Conservation (phyloP, 1,284 basidiomycete species). For the Sporisorium reilianum region DNA sequence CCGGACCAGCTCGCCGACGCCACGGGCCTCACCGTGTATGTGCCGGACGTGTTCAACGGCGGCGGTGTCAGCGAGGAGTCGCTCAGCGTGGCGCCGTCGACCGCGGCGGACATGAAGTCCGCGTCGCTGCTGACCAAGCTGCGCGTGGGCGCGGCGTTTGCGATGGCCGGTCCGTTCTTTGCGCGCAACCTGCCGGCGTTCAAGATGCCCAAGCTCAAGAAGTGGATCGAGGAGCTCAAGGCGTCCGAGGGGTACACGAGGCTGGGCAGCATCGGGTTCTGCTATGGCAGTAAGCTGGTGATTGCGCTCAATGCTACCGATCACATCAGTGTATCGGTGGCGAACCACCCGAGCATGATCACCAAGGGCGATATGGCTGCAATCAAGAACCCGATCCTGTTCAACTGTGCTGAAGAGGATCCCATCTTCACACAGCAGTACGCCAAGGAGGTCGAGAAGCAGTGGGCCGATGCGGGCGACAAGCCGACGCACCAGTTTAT, state of each 20-base stretch:
- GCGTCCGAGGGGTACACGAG: slow-evolving; percentile 74
- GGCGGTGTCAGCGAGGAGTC: slow-evolving; percentile 30
- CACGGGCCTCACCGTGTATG: slow-evolving; percentile 76
- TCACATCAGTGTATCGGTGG: slow-evolving; percentile 73
- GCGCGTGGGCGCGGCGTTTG: slow-evolving; percentile 17
- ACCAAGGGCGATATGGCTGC: slow-evolving; percentile 58
- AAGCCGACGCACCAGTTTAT: slow-evolving; percentile 74
- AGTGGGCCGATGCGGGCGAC: slow-evolving; percentile 71
- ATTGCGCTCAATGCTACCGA: slow-evolving; percentile 56
- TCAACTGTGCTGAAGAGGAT: slow-evolving; percentile 77
- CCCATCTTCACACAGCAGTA: slow-evolving; percentile 71
- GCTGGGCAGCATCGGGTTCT: slow-evolving; percentile 77
- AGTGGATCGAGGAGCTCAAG: slow-evolving; percentile 64
- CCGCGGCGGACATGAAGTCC: slow-evolving; percentile 27
- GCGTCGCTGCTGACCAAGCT: slow-evolving; percentile 38
- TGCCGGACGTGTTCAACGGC: slow-evolving; percentile 67
- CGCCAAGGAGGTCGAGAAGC: slow-evolving; percentile 72
- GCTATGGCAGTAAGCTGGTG: slow-evolving; percentile 74
- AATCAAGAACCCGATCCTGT: slow-evolving; percentile 74
- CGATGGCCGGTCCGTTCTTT: slow-evolving; percentile 35
- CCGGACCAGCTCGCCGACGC: slow-evolving; percentile 75
- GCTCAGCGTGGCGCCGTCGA: slow-evolving; percentile 25
- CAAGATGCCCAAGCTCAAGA: slow-evolving; percentile 23
- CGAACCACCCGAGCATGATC: slow-evolving; percentile 75
- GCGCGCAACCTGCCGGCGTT: slow-evolving; percentile 25